Evolutionary conservation across 768 basidiomycete species (phyloP), one percentile per base, ranked within the genome.

Genomic region (Hemileccinum impolitum): DNA sequence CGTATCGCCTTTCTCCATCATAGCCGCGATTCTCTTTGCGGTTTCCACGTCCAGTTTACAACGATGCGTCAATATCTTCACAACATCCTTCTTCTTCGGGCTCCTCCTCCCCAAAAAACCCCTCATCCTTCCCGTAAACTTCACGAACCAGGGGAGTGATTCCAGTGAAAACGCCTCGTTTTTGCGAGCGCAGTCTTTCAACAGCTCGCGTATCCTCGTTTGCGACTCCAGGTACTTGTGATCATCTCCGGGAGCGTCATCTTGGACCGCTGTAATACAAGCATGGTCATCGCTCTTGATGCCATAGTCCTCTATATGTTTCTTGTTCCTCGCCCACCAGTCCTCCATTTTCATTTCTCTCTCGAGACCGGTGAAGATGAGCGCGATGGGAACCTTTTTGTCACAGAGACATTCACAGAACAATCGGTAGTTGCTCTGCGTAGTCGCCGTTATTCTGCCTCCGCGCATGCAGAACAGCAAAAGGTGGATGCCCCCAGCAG

Each of bases 321-420:
- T 32, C 38, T 59, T 31, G 47, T 71, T 70, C 38, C 60, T 54
- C 23, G 0, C n/a, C 70, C 69, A 70, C 69, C 70, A 70, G n/a
- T 54, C 41, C 34, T 70, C 68, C 68, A 71, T 64, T 4, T 48
- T 39, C 15, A 6, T 34, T 42, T 70, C 68, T 15, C 58, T 41
- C 54, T 73, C 74, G n/a, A 75, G 65, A 14, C 72, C 69, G 2
- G 72, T 75, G 35, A 75, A 59, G n/a, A 70, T 65, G 12, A 76
- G 54, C 0, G 70, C 62, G 14, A 69, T 64, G 10, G 73, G 74
- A 9, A 76, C 75, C 23, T 55, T 47, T 26, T 56, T 51, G 19
- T 46, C 50, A 48, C 76, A 76, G 26, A 76, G 69, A 21, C 70
- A 64, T 17, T 76, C 67, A 30, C 59, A 55, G 55, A 75, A 73